Evolutionary conservation across 768 basidiomycete genomes (phyloP), one percentile per base, ranked within the genome.

Genomic region (Phanerodontia chrysosporium): DNA sequence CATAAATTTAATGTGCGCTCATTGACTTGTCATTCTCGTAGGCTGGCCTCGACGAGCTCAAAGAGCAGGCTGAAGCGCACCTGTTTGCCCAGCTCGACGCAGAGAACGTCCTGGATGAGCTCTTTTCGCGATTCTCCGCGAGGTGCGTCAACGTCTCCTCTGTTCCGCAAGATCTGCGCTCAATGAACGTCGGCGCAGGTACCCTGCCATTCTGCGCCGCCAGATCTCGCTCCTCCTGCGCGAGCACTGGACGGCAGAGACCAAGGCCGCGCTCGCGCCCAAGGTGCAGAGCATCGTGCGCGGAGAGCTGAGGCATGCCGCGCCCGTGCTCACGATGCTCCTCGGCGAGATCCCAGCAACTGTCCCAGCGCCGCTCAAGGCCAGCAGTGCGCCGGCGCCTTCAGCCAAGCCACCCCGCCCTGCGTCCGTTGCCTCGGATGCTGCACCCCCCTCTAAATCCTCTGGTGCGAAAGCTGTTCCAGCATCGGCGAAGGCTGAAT

Each of bases 101-200:
- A 6, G 28, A 52, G 18, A 58, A 27, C 9, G 35, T 58, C 24
- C 24, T 58, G 9, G 49, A 58, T 10, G 57, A 58, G 28, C 5
- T 52, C 6, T 58, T 58, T 28, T 51, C 57, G 10, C 24, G 25
- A 2, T 58, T 58, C 49, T 16, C 57, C 14, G 9, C 51, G 4
- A 8, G 27, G 51, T 52, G n/a, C 21, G 51, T 52, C 29, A 7
- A 7, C 32, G 21, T 51, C n/a, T 49, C n/a, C 22, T 46, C n/a
- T 25, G 22, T 22, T 12, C 6, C 10, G 12, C n/a, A 21, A 48
- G 51, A 16, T n/a, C 10, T 14, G 5, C 9, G 10, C 4, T 12
- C 18, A 35, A 42, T 18, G 8, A 18, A 4, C 13, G 57, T 56
- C 6, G 22, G 10, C 18, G 10, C 16, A 42, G 39, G 8, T 42